phyloP scores from a whole-genome alignment of 2,329 filamentous ascomycete species.

The Sporothrix luriei region DNA sequence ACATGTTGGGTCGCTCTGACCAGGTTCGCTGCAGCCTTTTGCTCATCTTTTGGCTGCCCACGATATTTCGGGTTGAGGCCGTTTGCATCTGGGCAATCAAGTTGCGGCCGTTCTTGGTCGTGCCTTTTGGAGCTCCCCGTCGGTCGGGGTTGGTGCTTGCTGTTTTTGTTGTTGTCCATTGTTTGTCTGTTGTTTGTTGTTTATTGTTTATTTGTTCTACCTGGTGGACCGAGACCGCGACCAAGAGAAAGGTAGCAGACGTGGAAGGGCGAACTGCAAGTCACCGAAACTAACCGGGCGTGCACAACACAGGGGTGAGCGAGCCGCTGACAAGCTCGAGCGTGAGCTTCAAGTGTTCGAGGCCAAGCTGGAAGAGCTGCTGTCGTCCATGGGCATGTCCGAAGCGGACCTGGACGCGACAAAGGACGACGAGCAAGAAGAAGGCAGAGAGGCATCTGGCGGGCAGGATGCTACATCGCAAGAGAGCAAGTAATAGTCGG shows the following conservation, averaged over 20 bases:
- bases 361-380: conserved; percentile 57
- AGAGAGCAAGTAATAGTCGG: conserved; percentile 7
- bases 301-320: conserved; percentile 53
- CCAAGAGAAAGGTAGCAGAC: background rate
- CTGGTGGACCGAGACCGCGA: background rate
- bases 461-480: background rate
- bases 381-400: conserved; percentile 51
- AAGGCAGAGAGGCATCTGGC: background rate
- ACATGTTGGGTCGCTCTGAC: background rate
- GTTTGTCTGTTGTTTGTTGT: conserved; percentile 9
- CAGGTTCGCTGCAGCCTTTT: background rate
- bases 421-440: background rate
- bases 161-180: background rate
- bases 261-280: too few species aligned
- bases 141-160: background rate
- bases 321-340: conserved; percentile 57
- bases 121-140: background rate
- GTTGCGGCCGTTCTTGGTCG: background rate
- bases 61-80: background rate
- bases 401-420: conserved; percentile 26
- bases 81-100: conserved; percentile 1
- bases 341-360: conserved; percentile 56
- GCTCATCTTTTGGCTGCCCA: background rate
- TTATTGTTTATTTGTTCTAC: background rate
- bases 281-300: background rate